Base-by-base conservation (phyloP, 129 eudicot genomes). In the Pulicaria dysenterica region DNA sequence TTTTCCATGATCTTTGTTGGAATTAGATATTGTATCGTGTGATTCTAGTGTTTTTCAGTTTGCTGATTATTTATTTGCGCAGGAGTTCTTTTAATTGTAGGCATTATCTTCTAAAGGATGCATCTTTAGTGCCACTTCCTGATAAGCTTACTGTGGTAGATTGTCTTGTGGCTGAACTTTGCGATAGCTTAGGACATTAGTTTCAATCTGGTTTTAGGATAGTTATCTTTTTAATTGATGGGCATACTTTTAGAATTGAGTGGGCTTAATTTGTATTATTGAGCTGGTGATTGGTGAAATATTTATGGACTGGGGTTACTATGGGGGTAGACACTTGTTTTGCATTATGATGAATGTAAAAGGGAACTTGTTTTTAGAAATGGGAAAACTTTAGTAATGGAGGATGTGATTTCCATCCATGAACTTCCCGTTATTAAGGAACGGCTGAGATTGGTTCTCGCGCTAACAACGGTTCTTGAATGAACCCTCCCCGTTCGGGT, bases 51-150 rank as follows among this genome's bases (percentile, higher is more conserved):
- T 12, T 67, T 49, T 19, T 47, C 45, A 16, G 41, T 19, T 47
- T 47, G 39, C 58, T 67, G 44, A 24, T 69, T 44, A 3, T 45
- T 46, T 57, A 39, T 47, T 9, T 77, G 75, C 14, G 39, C 10
- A 19, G 70, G 62, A 11, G 64, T 56, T 70, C 15, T 1, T 24
- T 56, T 57, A 1, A 8, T 5, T 56, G 4, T 24, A 12, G 7
- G 4, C 43, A 4, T 56, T 41, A 4, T 13, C 6, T 34, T 13
- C 2, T 56, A 50, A 73, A 73, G 61, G 71, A 12, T 36, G 44
- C 39, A 50, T 12, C 42, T 62, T 62, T 73, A 59, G 50, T 14
- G 46, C 41, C 58, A 37, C 19, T 11, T 47, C 13, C 8, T 39
- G 59, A 5, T 47, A 46, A 45, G 40, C 13, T 73, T 3, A 5